These are phyloP conservation scores for Maudiozyma turicensis DNA, from an alignment of 805 yeast genomes.

Conservation along the genomic window DNA sequence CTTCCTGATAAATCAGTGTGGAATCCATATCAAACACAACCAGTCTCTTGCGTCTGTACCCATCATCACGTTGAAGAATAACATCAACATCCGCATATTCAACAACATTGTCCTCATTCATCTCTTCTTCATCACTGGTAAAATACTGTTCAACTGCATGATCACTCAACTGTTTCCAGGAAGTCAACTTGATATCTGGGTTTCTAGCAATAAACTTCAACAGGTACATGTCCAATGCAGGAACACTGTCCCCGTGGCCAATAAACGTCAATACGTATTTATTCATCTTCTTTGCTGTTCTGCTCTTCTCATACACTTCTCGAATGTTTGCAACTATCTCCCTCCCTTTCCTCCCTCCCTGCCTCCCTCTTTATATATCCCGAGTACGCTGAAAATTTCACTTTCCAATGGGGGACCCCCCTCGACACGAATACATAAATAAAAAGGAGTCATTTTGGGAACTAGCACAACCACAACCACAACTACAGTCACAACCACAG, in stretches of 20 bases:
- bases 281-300: background rate
- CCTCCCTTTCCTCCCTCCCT: background rate
- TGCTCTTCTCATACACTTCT: background rate
- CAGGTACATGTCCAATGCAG: background rate
- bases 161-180: background rate
- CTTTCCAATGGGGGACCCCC: background rate
- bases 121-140: background rate
- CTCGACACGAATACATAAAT: background rate
- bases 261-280: conserved; percentile 7
- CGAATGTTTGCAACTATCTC: background rate
- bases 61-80: conserved; percentile 15
- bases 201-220: background rate
- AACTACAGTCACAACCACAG: no score
- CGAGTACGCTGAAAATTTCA: background rate
- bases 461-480: background rate
- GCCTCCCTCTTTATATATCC: background rate
- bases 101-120: background rate
- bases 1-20: conserved; percentile 91
- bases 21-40: conserved; percentile 97
- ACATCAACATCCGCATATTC: conserved; percentile 14
- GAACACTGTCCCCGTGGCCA: conserved; percentile 7
- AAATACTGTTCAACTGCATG: conserved; percentile 8
- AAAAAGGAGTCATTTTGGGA: background rate
- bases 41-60: conserved; percentile 34
- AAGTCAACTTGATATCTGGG: conserved; percentile 2